These are phyloP conservation scores for Galerina marginata DNA, from an alignment of 768 basidiomycete genomes.

Conservation along the genomic window DNA sequence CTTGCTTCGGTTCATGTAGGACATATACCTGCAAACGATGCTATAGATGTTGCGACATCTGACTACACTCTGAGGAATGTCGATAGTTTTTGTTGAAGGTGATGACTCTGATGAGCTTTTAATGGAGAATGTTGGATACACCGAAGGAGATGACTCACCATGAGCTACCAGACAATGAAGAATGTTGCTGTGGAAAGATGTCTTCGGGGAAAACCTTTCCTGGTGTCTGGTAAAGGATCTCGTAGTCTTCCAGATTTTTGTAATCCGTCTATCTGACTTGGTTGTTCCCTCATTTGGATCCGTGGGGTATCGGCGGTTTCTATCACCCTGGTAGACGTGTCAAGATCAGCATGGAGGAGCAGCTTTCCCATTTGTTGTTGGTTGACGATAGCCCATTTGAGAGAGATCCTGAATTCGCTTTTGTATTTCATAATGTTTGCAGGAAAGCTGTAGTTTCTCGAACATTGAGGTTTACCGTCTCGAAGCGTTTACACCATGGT, in stretches of 20 bases:
- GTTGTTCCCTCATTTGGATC: conserved; percentile 20
- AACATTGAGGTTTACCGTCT: neutral
- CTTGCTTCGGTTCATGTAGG: neutral
- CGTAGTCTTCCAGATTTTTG: neutral
- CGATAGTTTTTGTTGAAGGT: neutral
- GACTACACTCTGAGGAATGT: neutral
- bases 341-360: conserved; percentile 17
- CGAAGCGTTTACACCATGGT: neutral
- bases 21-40: neutral
- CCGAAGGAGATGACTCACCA: neutral
- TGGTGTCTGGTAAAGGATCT: neutral
- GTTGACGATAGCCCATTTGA: neutral
- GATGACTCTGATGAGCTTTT: neutral
- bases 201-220: neutral
- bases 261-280: neutral
- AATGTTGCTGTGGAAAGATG: neutral
- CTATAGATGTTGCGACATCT: neutral
- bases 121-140: neutral
- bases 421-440: neutral
- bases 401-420: neutral
- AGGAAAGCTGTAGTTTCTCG: neutral
- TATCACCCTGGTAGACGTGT: conserved; percentile 11
- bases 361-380: conserved; percentile 4
- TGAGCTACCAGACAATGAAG: conserved; percentile 4
- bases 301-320: conserved; percentile 21